A percentile compares a stretch with the other conserved stretches of the same genome.
Conservation (phyloP, 148 eudicot genomes). For the Vaccinium vitisidaea region DNA sequence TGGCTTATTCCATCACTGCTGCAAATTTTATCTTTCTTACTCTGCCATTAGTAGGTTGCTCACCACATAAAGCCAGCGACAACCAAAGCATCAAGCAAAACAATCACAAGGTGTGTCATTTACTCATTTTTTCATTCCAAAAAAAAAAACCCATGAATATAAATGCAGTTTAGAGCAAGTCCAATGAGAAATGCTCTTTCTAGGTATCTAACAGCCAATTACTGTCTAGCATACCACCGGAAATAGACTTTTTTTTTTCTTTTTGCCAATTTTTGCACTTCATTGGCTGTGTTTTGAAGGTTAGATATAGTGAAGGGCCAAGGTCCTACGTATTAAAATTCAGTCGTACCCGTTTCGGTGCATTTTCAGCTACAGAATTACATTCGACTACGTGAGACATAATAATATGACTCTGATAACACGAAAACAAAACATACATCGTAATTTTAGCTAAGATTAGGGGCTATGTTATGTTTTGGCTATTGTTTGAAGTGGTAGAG, state of each 20-base stretch:
- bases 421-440: too few species aligned
- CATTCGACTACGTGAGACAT: too few species aligned
- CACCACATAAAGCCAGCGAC: conserved; percentile 4
- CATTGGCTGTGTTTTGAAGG: neutral
- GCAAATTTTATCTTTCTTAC: conserved; percentile 4
- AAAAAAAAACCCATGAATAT: neutral
- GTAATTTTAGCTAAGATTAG: too few species aligned
- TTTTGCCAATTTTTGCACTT: neutral
- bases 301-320: neutral
- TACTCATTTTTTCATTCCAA: neutral
- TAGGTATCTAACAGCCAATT: neutral
- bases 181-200: neutral
- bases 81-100: conserved; percentile 5
- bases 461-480: neutral
- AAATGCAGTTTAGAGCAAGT: neutral
- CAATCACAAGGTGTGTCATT: conserved; percentile 16
- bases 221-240: too few species aligned
- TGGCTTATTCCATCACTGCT: neutral
- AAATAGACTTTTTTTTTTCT: too few species aligned
- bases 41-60: conserved; percentile 14
- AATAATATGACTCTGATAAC: too few species aligned
- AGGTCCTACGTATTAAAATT: neutral
- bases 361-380: too few species aligned
- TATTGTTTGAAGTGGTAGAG: neutral
- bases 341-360: neutral